Base-by-base conservation (phyloP, 768 basidiomycete genomes). In the Calocybe cyanea region DNA sequence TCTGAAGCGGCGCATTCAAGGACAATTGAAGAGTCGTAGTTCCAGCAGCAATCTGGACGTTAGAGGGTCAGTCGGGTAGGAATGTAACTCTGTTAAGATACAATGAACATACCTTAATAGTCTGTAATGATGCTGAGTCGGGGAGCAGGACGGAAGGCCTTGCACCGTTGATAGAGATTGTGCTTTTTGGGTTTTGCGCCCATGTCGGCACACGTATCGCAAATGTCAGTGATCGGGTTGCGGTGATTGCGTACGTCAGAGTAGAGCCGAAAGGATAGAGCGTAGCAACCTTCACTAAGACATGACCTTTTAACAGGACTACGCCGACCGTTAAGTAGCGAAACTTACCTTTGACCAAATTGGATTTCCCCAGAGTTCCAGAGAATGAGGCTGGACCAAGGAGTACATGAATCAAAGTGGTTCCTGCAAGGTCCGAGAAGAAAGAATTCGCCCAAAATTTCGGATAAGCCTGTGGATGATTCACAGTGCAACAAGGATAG, bases 401-500 rank as follows among this genome's bases (percentile, higher is more conserved):
- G 50, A 70, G 62, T 6, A 54, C 59, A 43, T 72, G 69, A 8
- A 69, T 50, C 13, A 72, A 58, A 3, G 63, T 61, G 8, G 60
- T 48, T 11, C 53, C 56, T 18, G 61, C 52, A 7, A 59, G 50
- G 24, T 66, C 60, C 0, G 65, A 54, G 52, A 67, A 61, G 53
- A 72, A 71, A 8, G 64, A 57, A 40, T 72, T 63, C 5, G 68
- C 63, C 71, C 71, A 72, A 49, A 72, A 72, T 44, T 69, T 71
- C 1, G 71, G 70, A 37, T 63, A 70, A 1, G 55, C 70, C 38
- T 66, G 65, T 14, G 68, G 67, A 35, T 70, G 70, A 48, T 71
- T 70, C 45, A 70, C 70, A 1, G 71, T 71, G 45, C 71, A 72
- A 47, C 71, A 71, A 1, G 70, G 68, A 45, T 71, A 71, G 43